Evolutionary conservation across 805 yeast genomes (phyloP).

Genomic region (Pichia cephalocereana): DNA sequence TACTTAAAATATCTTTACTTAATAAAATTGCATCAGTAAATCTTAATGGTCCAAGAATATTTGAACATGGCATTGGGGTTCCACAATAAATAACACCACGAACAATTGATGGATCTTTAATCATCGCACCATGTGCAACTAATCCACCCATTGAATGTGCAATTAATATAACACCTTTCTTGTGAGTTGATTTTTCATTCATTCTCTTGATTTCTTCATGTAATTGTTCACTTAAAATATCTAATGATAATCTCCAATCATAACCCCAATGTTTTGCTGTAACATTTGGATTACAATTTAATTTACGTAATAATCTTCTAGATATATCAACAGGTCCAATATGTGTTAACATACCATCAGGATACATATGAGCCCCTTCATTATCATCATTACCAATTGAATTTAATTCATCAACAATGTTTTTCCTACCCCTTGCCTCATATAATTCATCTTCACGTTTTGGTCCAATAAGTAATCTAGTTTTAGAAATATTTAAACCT

Average conservation of each 20-base stretch:
- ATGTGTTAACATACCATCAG: slow-evolving; percentile 73
- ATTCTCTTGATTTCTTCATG: slow-evolving; percentile 37
- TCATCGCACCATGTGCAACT: slow-evolving; percentile 72
- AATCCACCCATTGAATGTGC: slow-evolving; percentile 96
- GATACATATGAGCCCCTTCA: slow-evolving; percentile 30
- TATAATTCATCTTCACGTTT: slow-evolving; percentile 53
- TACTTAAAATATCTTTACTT: slow-evolving; percentile 64
- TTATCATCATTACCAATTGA: neutral
- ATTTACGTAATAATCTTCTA: slow-evolving; percentile 44
- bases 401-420: slow-evolving; percentile 15
- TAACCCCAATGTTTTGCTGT: slow-evolving; percentile 74
- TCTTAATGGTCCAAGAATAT: slow-evolving; percentile 77
- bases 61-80: slow-evolving; percentile 74
- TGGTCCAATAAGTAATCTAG: slow-evolving; percentile 68
- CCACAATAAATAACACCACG: slow-evolving; percentile 78
- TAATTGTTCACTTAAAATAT: slow-evolving; percentile 44
- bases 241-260: slow-evolving; percentile 82
- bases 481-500: slow-evolving; percentile 64
- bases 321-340: slow-evolving; percentile 85
- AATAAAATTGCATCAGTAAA: slow-evolving; percentile 73
- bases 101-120: slow-evolving; percentile 54
- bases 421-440: slow-evolving; percentile 28
- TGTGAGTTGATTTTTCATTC: slow-evolving; percentile 25
- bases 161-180: slow-evolving; percentile 57
- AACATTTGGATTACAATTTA: slow-evolving; percentile 48